A percentile compares a stretch with the other conserved stretches of the same genome.
Evolutionary conservation across 805 yeast species (phyloP).

Genomic region (Lipomyces chichibuensis): DNA sequence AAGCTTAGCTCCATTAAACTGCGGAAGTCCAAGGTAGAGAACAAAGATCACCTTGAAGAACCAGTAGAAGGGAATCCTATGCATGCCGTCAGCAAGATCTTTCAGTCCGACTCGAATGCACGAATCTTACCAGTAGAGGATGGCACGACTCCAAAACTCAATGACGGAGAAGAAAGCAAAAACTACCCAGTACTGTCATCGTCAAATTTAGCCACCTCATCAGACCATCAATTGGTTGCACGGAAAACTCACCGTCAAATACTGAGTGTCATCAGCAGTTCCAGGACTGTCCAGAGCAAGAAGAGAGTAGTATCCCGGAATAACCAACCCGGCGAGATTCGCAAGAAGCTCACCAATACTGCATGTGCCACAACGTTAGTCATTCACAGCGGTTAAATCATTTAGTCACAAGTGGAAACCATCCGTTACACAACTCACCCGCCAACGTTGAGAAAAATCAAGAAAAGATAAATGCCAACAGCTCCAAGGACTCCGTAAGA

Average conservation of each 20-base stretch:
- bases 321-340: slow-evolving; percentile 84
- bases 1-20: slow-evolving; percentile 79
- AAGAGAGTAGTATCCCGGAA: slow-evolving; percentile 89
- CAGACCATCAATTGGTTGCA: not conserved
- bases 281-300: slow-evolving; percentile 75
- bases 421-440: slow-evolving; percentile 50
- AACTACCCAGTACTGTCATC: slow-evolving; percentile 83
- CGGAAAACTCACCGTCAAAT: slow-evolving; percentile 48
- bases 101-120: not conserved
- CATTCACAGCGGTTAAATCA: not conserved
- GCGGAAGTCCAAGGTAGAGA: slow-evolving; percentile 85
- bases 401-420: not conserved
- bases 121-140: slow-evolving; percentile 69
- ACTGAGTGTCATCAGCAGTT: slow-evolving; percentile 78
- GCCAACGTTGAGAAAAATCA: slow-evolving; percentile 87
- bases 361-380: not conserved
- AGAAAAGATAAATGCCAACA: slow-evolving; percentile 66
- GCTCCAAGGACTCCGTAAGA: slow-evolving; percentile 77
- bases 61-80: slow-evolving; percentile 84
- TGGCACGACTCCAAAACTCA: slow-evolving; percentile 94
- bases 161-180: slow-evolving; percentile 86
- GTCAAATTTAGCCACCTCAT: not conserved
- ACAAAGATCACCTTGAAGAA: slow-evolving; percentile 86
- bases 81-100: not conserved
- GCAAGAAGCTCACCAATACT: slow-evolving; percentile 86